Percentiles rank a stretch among this genome's conserved stretches.
Conservation (phyloP, 176 grass and related monocot genomes). For the Echinochloa phyllopogon region DNA sequence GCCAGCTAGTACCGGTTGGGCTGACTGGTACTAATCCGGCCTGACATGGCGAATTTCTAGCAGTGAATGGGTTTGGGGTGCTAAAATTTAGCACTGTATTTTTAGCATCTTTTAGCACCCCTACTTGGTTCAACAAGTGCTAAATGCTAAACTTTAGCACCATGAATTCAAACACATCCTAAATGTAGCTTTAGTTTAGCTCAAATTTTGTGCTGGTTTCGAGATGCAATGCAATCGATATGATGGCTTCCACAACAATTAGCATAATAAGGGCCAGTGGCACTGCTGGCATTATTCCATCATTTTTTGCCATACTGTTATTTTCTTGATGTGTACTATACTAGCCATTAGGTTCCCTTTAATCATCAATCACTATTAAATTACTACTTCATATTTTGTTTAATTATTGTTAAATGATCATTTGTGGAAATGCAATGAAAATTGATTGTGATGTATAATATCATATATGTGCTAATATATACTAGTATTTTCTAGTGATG, state of each 20-base stretch:
- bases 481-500: background rate
- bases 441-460: background rate
- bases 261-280: background rate
- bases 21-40: too few relatives aligned
- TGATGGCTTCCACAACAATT: background rate
- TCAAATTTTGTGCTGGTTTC: background rate
- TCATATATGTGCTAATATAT: background rate
- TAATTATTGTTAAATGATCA: background rate
- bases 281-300: conserved; percentile 1
- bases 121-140: too few relatives aligned
- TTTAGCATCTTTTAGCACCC: too few relatives aligned
- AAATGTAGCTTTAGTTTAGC: background rate
- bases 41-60: too few relatives aligned
- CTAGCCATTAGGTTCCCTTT: background rate
- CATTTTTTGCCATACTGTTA: conserved; percentile 3
- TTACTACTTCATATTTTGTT: background rate
- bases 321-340: background rate
- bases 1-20: too few relatives aligned
- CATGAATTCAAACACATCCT: too few relatives aligned
- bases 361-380: background rate
- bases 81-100: too few relatives aligned
- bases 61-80: too few relatives aligned
- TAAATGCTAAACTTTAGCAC: too few relatives aligned
- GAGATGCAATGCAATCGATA: background rate
- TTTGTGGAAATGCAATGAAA: background rate